Evolutionary conservation across 2,329 filamentous ascomycete species (phyloP).

Genomic region (Domatiomyces catenatus): DNA sequence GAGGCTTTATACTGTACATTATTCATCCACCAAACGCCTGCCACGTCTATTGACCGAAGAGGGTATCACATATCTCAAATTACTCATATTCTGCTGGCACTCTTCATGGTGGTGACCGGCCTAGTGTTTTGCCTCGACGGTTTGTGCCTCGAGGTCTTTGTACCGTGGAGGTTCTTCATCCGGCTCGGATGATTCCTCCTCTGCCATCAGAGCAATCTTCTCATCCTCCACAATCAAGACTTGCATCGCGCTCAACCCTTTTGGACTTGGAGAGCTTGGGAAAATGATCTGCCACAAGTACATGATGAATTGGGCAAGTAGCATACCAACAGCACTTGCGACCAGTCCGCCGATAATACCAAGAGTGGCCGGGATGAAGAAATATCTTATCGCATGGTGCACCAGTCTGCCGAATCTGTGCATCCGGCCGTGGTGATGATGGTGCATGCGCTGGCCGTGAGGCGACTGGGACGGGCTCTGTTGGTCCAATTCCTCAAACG

Average conservation of each 20-base stretch:
- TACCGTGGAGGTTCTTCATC: slow-evolving; percentile 26
- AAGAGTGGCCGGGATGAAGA: slow-evolving; percentile 30
- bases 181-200: slow-evolving; percentile 17
- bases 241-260: slow-evolving; percentile 22
- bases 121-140: slow-evolving; percentile 19
- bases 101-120: slow-evolving; percentile 13
- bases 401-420: slow-evolving; percentile 21
- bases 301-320: slow-evolving; percentile 31
- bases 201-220: slow-evolving; percentile 26
- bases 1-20: not conserved
- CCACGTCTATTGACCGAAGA: not conserved
- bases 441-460: slow-evolving; percentile 11
- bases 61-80: not conserved
- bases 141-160: slow-evolving; percentile 16
- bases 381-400: slow-evolving; percentile 28
- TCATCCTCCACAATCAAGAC: slow-evolving; percentile 19
- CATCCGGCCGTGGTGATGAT: slow-evolving; percentile 20
- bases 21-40: not conserved
- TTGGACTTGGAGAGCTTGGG: slow-evolving; percentile 15
- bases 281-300: slow-evolving; percentile 29
- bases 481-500: not conserved
- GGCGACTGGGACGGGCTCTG: not conserved
- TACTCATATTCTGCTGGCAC: not conserved
- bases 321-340: slow-evolving; percentile 32
- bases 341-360: slow-evolving; percentile 31